Percentiles rank a stretch among this genome's conserved stretches.
phyloP scores from a whole-genome alignment of 73 alveolate genomes.

The Urostyla sp. region DNA sequence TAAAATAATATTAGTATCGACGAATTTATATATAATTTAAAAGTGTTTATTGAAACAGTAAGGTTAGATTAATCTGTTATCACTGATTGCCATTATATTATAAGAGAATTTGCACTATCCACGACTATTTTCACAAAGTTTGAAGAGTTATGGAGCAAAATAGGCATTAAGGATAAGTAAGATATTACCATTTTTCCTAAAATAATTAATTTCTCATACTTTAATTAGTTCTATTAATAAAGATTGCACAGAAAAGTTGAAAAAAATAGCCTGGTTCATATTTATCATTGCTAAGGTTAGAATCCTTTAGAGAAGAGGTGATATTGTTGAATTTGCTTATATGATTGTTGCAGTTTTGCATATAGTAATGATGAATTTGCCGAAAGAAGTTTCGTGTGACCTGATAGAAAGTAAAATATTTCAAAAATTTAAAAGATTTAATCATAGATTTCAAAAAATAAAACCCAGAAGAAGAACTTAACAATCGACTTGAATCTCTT shows the following conservation, averaged over 20 bases:
- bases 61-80: not conserved
- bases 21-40: slow-evolving; percentile 16
- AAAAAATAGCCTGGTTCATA: slow-evolving; percentile 56
- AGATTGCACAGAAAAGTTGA: slow-evolving; percentile 21
- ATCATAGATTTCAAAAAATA: slow-evolving; percentile 30
- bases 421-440: too few species aligned
- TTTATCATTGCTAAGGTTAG: slow-evolving; percentile 44
- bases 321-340: slow-evolving; percentile 52
- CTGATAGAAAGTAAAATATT: slow-evolving; percentile 31
- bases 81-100: not conserved
- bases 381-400: slow-evolving; percentile 51
- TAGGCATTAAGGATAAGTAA: slow-evolving; percentile 30
- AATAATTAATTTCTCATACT: slow-evolving; percentile 4
- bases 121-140: slow-evolving; percentile 47
- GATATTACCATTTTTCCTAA: not conserved
- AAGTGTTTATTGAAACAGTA: slow-evolving; percentile 19
- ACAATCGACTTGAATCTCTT: not conserved
- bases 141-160: slow-evolving; percentile 45
- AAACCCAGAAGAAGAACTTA: not conserved
- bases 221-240: slow-evolving; percentile 16
- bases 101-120: slow-evolving; percentile 29
- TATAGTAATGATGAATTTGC: not conserved
- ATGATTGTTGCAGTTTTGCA: slow-evolving; percentile 50
- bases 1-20: slow-evolving; percentile 8
- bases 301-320: slow-evolving; percentile 31